Evolutionary conservation across 495 filamentous ascomycete species (phyloP), one percentile per base, ranked within the genome.

Genomic region (Tuber umbilicatum): DNA sequence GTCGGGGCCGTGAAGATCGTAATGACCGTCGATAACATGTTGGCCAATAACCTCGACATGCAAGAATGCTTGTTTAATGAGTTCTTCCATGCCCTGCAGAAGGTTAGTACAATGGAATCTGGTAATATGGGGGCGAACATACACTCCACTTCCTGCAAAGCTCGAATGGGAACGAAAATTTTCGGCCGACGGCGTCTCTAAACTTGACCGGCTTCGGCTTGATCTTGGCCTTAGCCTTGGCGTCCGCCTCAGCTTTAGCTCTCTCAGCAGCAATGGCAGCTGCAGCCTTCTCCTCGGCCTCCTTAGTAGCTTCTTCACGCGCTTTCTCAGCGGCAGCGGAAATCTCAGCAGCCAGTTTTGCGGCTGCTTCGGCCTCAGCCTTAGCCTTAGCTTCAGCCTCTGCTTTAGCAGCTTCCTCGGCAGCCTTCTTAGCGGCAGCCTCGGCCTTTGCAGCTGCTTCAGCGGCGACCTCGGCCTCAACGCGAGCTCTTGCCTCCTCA

Each of bases 121-220:
- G 73, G 75, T 21, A 75, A 70, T n/a, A 17, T 39, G 23, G 10
- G 12, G 42, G 45, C 31, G 39, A 55, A 81, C 87, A 83, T 81
- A 89, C 88, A 83, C 85, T 85, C 89, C 89, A 91, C 6, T 86
- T 90, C 76, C 88, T 87, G 77, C 87, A 90, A n/a, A 90, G 82
- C 76, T 90, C 85, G 82, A 86, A 91, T 7, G 89, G 89, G 75
- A 90, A 91, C 73, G 85, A 84, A 80, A 88, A 91, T 74, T 90
- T 90, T 41, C 89, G 82, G 16, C 88, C 88, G 50, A 91, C 87
- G 17, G 89, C 89, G 80, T 91, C 89, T 72, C 89, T 89, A 81
- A 91, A 91, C 78, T 87, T 87, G 80, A 91, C 86, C 7, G 87
- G 87, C 72, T 87, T 83, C 79, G 88, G 82, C 69, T 82, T 79